These are phyloP conservation scores for Hypoxylon crocopeplum DNA, from an alignment of 495 filamentous ascomycete genomes.

Conservation along the genomic window DNA sequence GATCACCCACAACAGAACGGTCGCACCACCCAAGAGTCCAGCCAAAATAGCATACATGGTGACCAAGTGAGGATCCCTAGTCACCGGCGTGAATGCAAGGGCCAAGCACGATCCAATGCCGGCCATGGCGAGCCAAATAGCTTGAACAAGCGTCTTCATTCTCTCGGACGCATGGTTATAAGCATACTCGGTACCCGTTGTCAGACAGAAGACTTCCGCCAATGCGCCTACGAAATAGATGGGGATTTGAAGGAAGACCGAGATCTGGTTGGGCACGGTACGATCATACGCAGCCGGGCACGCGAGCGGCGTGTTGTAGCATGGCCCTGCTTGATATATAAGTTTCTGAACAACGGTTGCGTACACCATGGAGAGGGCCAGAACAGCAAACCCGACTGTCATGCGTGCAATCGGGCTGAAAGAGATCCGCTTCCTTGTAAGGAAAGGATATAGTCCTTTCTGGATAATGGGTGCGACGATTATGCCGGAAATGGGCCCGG, in stretches of 20 bases:
- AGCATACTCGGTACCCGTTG: slow-evolving; percentile 60
- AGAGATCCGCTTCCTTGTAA: slow-evolving; percentile 45
- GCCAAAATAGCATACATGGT: slow-evolving; percentile 53
- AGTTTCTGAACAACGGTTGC: slow-evolving; percentile 55
- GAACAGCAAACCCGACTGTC: slow-evolving; percentile 53
- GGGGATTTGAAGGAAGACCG: slow-evolving; percentile 49
- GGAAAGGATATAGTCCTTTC: slow-evolving; percentile 51
- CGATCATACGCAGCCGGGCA: slow-evolving; percentile 38
- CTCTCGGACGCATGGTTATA: slow-evolving; percentile 51
- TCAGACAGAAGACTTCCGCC: slow-evolving; percentile 51
- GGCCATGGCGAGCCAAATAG: slow-evolving; percentile 44
- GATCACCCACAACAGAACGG: slow-evolving; percentile 10
- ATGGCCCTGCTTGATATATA: slow-evolving; percentile 55
- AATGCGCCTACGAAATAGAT: slow-evolving; percentile 49
- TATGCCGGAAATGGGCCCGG: slow-evolving; percentile 15
- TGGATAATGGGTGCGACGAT: slow-evolving; percentile 49
- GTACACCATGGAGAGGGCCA: slow-evolving; percentile 56
- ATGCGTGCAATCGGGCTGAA: slow-evolving; percentile 62
- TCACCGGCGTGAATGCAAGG: slow-evolving; percentile 50
- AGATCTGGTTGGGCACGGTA: slow-evolving; percentile 45
- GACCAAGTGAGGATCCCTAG: slow-evolving; percentile 54
- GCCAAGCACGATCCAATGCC: slow-evolving; percentile 50
- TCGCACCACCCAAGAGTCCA: slow-evolving; percentile 27
- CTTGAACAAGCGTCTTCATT: slow-evolving; percentile 49
- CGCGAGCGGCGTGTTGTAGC: slow-evolving; percentile 55